Evolutionary conservation across 2,329 filamentous ascomycete genomes (phyloP).

Genomic region (Aspergillus eucalypticola): DNA sequence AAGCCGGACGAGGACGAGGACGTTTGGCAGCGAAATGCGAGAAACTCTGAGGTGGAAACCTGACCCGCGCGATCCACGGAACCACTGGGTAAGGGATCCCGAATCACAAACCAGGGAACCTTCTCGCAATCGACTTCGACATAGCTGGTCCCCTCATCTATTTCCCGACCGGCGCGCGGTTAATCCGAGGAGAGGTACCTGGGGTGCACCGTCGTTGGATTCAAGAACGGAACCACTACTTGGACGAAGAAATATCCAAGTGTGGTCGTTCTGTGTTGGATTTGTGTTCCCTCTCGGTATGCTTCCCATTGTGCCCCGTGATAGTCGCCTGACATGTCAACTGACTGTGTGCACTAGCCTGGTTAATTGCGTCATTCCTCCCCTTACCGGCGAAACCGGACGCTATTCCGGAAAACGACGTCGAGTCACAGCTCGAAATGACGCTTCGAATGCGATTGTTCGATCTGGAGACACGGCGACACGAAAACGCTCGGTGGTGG

Average conservation of each 20-base stretch:
- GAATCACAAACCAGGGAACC: conserved; percentile 29
- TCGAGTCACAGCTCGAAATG: conserved; percentile 40
- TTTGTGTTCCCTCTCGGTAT: conserved; percentile 74
- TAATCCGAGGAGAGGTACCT: conserved; percentile 58
- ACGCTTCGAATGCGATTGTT: conserved; percentile 48
- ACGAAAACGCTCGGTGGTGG: conserved; percentile 66
- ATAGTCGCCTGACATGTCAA: not conserved
- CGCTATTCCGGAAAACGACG: conserved; percentile 54
- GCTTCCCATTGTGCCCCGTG: conserved; percentile 27
- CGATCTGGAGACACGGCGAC: conserved; percentile 50
- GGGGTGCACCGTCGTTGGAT: conserved; percentile 71
- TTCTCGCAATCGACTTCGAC: conserved; percentile 53
- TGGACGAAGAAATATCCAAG: conserved; percentile 70
- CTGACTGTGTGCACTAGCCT: conserved; percentile 53
- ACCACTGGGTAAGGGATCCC: conserved; percentile 43
- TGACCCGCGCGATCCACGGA: conserved; percentile 45
- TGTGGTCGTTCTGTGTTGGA: conserved; percentile 72
- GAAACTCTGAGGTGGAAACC: conserved; percentile 14
- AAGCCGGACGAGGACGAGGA: conserved; percentile 32
- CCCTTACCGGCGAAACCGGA: conserved; percentile 64
- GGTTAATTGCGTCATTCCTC: conserved; percentile 76
- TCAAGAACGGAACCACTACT: conserved; percentile 64
- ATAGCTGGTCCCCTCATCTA: conserved; percentile 73
- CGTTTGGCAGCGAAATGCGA: conserved; percentile 24
- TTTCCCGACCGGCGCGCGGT: conserved; percentile 62